Evolutionary conservation across 768 basidiomycete species (phyloP).

Genomic region (Pleurotus sapidus): DNA sequence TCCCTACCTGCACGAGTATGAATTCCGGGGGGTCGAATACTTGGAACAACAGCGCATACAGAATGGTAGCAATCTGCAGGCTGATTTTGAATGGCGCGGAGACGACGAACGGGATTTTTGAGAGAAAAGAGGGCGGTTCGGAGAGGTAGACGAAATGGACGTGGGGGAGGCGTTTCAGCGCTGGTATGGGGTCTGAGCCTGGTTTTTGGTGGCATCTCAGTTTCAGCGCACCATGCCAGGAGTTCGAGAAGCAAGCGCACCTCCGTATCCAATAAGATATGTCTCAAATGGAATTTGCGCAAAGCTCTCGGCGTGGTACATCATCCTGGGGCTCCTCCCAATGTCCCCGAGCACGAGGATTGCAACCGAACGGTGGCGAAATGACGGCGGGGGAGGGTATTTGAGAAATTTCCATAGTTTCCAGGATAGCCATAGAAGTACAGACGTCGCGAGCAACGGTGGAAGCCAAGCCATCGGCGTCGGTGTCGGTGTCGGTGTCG

Average conservation of each 20-base stretch:
- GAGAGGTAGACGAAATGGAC: conserved; percentile 68
- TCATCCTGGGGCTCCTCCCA: conserved; percentile 95
- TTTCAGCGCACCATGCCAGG: not conserved
- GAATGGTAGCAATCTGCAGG: conserved; percentile 63
- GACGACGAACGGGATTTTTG: conserved; percentile 59
- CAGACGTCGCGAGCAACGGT: not conserved
- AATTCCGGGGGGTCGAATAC: conserved; percentile 73
- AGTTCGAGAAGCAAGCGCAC: conserved; percentile 35
- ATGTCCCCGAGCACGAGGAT: conserved; percentile 95
- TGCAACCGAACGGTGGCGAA: conserved; percentile 59
- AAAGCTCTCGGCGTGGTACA: conserved; percentile 97
- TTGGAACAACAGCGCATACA: conserved; percentile 56
- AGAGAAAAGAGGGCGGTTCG: conserved; percentile 55
- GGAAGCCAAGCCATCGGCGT: conserved; percentile 12
- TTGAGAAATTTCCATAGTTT: conserved; percentile 28
- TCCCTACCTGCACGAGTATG: conserved; percentile 83
- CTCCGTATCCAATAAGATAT: conserved; percentile 81
- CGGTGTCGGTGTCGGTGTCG: not conserved
- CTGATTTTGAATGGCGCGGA: conserved; percentile 81
- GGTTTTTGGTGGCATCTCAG: not conserved
- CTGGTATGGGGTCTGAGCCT: conserved; percentile 80
- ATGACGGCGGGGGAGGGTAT: conserved; percentile 3
- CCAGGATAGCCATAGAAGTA: conserved; percentile 28
- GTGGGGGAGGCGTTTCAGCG: conserved; percentile 62
- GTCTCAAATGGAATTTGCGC: conserved; percentile 76